phyloP scores from a whole-genome alignment of 805 yeast species.

The Metschnikowia orientalis region DNA sequence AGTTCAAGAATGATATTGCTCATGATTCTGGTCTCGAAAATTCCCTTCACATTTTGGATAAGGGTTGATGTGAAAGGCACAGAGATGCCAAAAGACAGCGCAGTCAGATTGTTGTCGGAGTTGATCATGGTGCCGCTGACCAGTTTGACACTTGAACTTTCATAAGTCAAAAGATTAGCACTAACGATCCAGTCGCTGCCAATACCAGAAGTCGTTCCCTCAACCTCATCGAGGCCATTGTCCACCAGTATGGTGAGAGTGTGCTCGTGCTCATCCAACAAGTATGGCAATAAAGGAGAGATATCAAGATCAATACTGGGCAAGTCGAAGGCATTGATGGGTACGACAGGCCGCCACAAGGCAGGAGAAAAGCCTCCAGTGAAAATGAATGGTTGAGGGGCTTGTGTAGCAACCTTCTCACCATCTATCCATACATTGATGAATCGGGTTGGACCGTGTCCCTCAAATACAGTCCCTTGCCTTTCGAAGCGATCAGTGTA shows the following conservation, averaged over 20 bases:
- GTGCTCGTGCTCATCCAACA: slow-evolving; percentile 46
- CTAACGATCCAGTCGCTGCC: slow-evolving; percentile 60
- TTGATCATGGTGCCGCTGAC: slow-evolving; percentile 36
- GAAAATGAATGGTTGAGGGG: slow-evolving; percentile 71
- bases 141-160: slow-evolving; percentile 35
- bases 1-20: slow-evolving; percentile 37
- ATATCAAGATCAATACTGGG: slow-evolving; percentile 67
- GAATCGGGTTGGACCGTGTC: slow-evolving; percentile 71
- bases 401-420: slow-evolving; percentile 51
- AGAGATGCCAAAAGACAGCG: slow-evolving; percentile 27
- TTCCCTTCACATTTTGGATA: slow-evolving; percentile 37
- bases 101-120: slow-evolving; percentile 20
- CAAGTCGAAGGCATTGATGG: slow-evolving; percentile 68
- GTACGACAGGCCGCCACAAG: slow-evolving; percentile 78
- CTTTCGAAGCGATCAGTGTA: slow-evolving; percentile 36
- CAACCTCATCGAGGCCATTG: slow-evolving; percentile 17
- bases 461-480: slow-evolving; percentile 31
- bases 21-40: slow-evolving; percentile 27
- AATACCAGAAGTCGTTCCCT: slow-evolving; percentile 20
- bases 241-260: slow-evolving; percentile 21
- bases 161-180: slow-evolving; percentile 55
- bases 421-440: slow-evolving; percentile 61
- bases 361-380: slow-evolving; percentile 82
- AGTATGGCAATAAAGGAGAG: slow-evolving; percentile 62
- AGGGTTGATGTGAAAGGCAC: slow-evolving; percentile 36